These are phyloP conservation scores for Epichloe gansuensis DNA, from an alignment of 2,329 filamentous ascomycete species.

Conservation along the genomic window DNA sequence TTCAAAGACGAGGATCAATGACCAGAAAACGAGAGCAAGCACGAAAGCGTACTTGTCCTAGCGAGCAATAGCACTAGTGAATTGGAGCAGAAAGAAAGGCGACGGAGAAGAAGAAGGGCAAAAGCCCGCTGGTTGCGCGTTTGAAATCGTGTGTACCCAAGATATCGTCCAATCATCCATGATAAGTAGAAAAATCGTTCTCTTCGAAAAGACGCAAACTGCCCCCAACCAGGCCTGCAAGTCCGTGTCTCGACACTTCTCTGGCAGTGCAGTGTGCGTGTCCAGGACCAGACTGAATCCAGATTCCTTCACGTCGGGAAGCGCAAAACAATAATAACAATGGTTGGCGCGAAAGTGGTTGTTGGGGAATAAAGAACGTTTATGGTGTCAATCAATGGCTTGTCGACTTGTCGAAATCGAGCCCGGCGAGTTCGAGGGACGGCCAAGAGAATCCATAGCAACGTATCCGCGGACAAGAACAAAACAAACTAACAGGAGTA, in stretches of 20 bases:
- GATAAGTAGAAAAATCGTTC: background rate
- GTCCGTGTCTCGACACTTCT: background rate
- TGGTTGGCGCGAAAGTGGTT: background rate
- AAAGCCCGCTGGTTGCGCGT: background rate
- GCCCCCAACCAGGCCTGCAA: background rate
- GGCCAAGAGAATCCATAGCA: slow-evolving; percentile 5
- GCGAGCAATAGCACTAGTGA: background rate
- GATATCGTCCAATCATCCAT: background rate
- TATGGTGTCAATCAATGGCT: background rate
- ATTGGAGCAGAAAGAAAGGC: background rate
- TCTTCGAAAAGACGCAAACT: background rate
- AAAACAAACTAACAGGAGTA: slow-evolving; percentile 2
- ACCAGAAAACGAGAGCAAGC: background rate
- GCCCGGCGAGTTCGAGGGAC: slow-evolving; percentile 4
- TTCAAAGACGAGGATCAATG: too few relatives aligned
- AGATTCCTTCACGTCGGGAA: background rate
- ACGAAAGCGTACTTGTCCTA: too few relatives aligned
- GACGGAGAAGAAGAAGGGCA: background rate
- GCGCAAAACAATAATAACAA: background rate
- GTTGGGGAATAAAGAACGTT: background rate
- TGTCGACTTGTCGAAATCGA: background rate
- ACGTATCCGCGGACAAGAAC: slow-evolving; percentile 2
- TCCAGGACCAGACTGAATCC: background rate
- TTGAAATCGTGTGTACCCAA: background rate
- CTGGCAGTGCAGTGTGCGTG: background rate